Evolutionary conservation across 1,284 basidiomycete species (phyloP), one percentile per base, ranked within the genome.

Genomic region (Pseudozyma thailandica): DNA sequence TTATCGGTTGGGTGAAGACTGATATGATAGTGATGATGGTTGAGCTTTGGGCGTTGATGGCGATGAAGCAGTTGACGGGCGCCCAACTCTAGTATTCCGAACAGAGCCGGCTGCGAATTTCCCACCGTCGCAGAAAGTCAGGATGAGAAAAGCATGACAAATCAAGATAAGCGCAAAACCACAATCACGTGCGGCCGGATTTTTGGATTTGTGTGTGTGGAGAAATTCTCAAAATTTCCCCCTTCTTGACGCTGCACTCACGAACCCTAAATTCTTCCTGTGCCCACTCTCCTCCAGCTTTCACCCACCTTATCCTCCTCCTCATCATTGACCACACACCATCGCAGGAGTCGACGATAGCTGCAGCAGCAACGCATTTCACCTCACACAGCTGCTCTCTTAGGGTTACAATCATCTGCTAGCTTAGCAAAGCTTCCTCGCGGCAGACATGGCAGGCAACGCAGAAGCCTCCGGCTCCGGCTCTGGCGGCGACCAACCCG

Each of bases 91-190:
- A 26, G n/a, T 41, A 31, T 44, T 45, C 44, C 33, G 50, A 42
- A 33, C 23, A 30, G 47, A 41, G 31, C 58, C 63, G 63, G 56
- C 56, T 60, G 57, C 57, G 63, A 66, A 50, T 48, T 66, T 52
- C 43, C 23, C 12, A 38, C 13, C 38, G 10, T 41, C 21, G 38
- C 38, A 41, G 3, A 15, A 23, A 23, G 15, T 16, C 13, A 7
- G 3, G 25, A 4, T 28, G 45, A 15, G 35, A 27, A 45, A 15
- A 66, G 56, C 56, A 51, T 60, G 52, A 66, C 63, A 52, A 56
- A 60, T 58, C 30, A 35, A 51, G 31, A n/a, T 47, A 6, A 16
- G 13, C 8, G 30, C 23, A n/a, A n/a, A n/a, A n/a, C 3, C 30
- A 1, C 16, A 18, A 53, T 66, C 56, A 66, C 63, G 57, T 60